These are phyloP conservation scores for Ceratorhiza oryzae-sativae DNA, from an alignment of 1,284 basidiomycete genomes.

Conservation along the genomic window DNA sequence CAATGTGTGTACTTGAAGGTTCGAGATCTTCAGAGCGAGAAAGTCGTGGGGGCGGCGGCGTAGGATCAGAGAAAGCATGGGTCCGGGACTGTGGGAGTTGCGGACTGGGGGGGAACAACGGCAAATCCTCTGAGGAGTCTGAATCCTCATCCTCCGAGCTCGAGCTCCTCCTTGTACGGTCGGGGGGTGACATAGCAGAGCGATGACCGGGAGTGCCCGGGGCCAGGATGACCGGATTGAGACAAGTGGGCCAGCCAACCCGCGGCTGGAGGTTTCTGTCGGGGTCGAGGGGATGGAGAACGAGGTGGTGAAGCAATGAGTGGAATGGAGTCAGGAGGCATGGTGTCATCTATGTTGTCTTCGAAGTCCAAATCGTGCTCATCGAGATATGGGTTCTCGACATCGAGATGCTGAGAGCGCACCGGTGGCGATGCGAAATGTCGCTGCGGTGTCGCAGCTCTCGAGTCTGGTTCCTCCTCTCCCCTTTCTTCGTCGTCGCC, in stretches of 20 bases:
- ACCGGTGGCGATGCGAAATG: slow-evolving; percentile 40
- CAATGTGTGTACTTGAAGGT: slow-evolving; percentile 60
- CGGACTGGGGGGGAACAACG: slow-evolving; percentile 51
- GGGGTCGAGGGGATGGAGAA: slow-evolving; percentile 46
- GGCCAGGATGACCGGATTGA: slow-evolving; percentile 52
- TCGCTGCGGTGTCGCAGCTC: slow-evolving; percentile 18
- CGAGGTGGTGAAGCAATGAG: slow-evolving; percentile 56
- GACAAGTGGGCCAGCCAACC: slow-evolving; percentile 79
- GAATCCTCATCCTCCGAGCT: slow-evolving; percentile 29
- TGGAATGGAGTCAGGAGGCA: slow-evolving; percentile 66
- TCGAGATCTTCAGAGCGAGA: slow-evolving; percentile 46
- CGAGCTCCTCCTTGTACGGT: slow-evolving; percentile 4
- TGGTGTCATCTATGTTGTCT: slow-evolving; percentile 70
- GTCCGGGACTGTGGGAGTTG: slow-evolving; percentile 61
- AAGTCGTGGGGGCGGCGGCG: slow-evolving; percentile 46
- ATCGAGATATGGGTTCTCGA: slow-evolving; percentile 42
- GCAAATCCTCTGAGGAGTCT: slow-evolving; percentile 33
- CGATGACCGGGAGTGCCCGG: slow-evolving; percentile 50
- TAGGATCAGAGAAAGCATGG: slow-evolving; percentile 50
- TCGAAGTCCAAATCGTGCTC: slow-evolving; percentile 44
- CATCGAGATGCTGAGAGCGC: slow-evolving; percentile 31
- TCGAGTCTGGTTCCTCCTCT: slow-evolving; percentile 50
- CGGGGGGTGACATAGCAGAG: slow-evolving; percentile 58
- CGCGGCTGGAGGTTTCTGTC: slow-evolving; percentile 53
- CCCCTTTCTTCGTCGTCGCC: slow-evolving; percentile 61